phyloP scores from a whole-genome alignment of 2,329 filamentous ascomycete species.

The Colletotrichum higginsianum region DNA sequence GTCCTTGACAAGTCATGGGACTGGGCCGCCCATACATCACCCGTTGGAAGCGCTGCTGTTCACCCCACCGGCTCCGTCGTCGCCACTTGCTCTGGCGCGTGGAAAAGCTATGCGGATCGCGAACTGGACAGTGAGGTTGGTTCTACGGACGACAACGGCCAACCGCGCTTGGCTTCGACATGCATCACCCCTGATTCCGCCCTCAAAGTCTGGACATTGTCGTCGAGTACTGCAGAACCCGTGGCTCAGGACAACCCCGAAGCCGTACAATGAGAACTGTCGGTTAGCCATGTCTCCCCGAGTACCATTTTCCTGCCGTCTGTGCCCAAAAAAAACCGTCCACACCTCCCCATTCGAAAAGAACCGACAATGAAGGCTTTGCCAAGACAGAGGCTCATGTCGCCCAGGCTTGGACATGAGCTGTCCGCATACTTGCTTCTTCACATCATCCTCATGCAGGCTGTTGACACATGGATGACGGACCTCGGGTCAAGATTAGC shows the following conservation, averaged over 20 bases:
- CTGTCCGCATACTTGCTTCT: neutral
- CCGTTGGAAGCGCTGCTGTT: conserved; percentile 65
- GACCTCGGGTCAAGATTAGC: neutral
- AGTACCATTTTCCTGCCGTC: no score
- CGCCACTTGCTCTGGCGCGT: conserved; percentile 71
- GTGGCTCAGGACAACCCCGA: neutral
- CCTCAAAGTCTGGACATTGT: conserved; percentile 42
- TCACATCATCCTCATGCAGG: neutral
- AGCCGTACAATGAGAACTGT: neutral
- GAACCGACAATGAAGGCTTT: no score
- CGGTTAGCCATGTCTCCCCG: no score
- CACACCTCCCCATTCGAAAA: no score
- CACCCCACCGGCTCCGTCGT: conserved; percentile 70
- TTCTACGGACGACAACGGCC: conserved; percentile 29
- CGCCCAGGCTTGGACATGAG: neutral
- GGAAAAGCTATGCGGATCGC: conserved; percentile 54
- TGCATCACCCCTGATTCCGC: conserved; percentile 40
- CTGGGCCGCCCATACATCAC: conserved; percentile 64
- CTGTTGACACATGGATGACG: neutral
- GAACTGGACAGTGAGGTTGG: conserved; percentile 30
- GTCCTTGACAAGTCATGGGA: conserved; percentile 61
- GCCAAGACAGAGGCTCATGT: no score
- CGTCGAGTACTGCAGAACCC: neutral
- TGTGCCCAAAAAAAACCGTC: no score
- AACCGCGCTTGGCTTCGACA: conserved; percentile 36